Evolutionary conservation across 2,329 filamentous ascomycete species (phyloP), one percentile per base, ranked within the genome.

Genomic region (Basipetospora sp.): DNA sequence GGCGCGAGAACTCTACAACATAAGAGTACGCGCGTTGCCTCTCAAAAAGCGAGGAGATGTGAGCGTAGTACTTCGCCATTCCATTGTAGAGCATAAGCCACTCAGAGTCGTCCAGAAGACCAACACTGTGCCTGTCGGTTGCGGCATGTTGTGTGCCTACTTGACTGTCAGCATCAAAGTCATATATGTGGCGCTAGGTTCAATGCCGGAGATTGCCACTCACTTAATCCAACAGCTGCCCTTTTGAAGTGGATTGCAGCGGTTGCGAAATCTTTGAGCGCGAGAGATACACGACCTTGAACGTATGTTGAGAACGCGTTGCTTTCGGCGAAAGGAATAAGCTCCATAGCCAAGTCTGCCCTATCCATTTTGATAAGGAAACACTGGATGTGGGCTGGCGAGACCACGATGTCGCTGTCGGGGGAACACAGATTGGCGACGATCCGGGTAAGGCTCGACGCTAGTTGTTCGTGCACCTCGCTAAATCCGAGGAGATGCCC

Each of bases 1-100:
- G 63, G 28, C 75, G 71, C 28, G 83, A 77, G 62, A 94, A 94
- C 46, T 93, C 83, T 5, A 85, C 72, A 29, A 92, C 83, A 49
- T 80, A 82, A 2, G 82, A 80, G 54, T 82, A 83, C 1, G 79
- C 76, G 47, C 78, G 80, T 31, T 74, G 71, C 47, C 72, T 73
- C 53, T 94, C 87, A 51, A 82, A 96, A 2, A 98, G 67, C 15
- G 74, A 69, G 10, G 87, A 71, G 36, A 96, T 72, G 54, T 98
- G 90, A 30, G 79, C 75, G 55, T 92, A 92, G 59, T 94, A 98
- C 44, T 73, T 77, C 4, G 84, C 71, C 29, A 87, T 67, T 2
- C 88, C 90, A 40, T 74, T 73, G 51, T 86, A 71, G 17, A 80
- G 56, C 5, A 74, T 57, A 25, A 68, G 71, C 65, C 77, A 79